Evolutionary conservation across 192 early-diverging fungal genomes (phyloP), one percentile per base, ranked within the genome.

Genomic region (Coemansia sp.): DNA sequence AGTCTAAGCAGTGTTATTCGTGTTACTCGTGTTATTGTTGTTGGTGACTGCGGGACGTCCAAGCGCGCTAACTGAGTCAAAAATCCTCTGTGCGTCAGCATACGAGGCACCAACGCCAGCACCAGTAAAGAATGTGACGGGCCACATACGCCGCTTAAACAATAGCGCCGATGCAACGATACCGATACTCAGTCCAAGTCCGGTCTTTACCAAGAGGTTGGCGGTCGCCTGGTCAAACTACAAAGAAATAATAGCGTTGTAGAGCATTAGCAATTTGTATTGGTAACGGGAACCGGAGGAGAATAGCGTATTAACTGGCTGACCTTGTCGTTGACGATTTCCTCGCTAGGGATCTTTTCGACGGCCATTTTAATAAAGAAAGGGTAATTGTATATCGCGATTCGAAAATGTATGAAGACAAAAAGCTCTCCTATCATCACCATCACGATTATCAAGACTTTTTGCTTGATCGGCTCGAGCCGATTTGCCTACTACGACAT

Each of bases 211-310:
- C 39, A 92, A 74, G 60, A 91, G 82, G 86, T 95, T 94, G 55
- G 93, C 89, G 19, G 94, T 78, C 46, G 89, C 90, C 70, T 87
- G 86, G 85, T 95, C 94, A 86, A 92, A 95, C 94, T 95, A 84
- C 73, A 82, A 14, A 62, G 45, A 27, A 5, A 6, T 17, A 23
- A 19, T 38, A n/a, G n/a, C 2, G 36, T 7, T 19, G 1, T 10
- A 36, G 25, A 37, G 45, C 51, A 45, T 38, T 38, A 36, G 59
- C 59, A 38, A 61, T 38, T 57, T 15, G 39, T 10, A 41, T 41
- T 41, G 39, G 34, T 7, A 6, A 5, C 34, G 0, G 34, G 34
- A 5, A 0, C 34, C 25, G 25, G 25, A 27, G 1, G 25, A 27
- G 34, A 34, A 34, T 5, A 34, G 34, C 34, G 34, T 34, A 34